phyloP scores from a whole-genome alignment of 2,329 filamentous ascomycete genomes.

The Calonectria pseudoreteaudii region DNA sequence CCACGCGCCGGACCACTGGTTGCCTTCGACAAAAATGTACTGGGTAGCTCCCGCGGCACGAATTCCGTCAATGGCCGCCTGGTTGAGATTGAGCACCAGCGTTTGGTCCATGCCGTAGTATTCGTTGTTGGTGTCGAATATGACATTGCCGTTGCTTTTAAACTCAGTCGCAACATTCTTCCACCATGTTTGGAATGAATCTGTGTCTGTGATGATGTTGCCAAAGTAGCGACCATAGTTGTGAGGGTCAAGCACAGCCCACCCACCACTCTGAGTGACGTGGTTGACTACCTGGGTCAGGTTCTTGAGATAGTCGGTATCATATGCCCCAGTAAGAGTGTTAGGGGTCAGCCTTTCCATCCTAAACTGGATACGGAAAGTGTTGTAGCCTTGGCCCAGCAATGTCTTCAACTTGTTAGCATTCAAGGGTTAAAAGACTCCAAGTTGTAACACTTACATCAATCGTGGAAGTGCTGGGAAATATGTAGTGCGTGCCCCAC shows the following conservation, averaged over 20 bases:
- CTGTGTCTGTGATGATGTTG: slow-evolving; percentile 64
- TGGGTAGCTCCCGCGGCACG: slow-evolving; percentile 69
- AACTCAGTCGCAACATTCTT: slow-evolving; percentile 58
- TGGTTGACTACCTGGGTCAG: slow-evolving; percentile 48
- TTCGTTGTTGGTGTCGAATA: slow-evolving; percentile 78
- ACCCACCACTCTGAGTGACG: slow-evolving; percentile 57
- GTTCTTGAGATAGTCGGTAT: slow-evolving; percentile 54
- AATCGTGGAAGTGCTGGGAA: slow-evolving; percentile 65
- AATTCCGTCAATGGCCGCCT: slow-evolving; percentile 73
- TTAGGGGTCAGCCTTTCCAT: slow-evolving; percentile 64
- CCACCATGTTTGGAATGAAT: slow-evolving; percentile 25
- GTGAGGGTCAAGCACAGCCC: slow-evolving; percentile 70
- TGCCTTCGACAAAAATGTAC: slow-evolving; percentile 69
- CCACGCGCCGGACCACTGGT: slow-evolving; percentile 67
- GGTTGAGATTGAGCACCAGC: slow-evolving; percentile 71
- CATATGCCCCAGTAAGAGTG: slow-evolving; percentile 53
- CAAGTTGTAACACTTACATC: slow-evolving; percentile 40
- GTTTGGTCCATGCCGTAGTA: slow-evolving; percentile 71
- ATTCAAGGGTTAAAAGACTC: background rate
- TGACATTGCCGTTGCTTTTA: slow-evolving; percentile 63
- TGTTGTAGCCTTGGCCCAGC: slow-evolving; percentile 65
- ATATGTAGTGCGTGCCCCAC: slow-evolving; percentile 71
- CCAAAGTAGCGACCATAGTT: slow-evolving; percentile 70
- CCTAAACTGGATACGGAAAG: slow-evolving; percentile 66
- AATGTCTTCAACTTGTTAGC: slow-evolving; percentile 53